phyloP scores from a whole-genome alignment of 257 asterid genomes.

The Datura wrightii region DNA sequence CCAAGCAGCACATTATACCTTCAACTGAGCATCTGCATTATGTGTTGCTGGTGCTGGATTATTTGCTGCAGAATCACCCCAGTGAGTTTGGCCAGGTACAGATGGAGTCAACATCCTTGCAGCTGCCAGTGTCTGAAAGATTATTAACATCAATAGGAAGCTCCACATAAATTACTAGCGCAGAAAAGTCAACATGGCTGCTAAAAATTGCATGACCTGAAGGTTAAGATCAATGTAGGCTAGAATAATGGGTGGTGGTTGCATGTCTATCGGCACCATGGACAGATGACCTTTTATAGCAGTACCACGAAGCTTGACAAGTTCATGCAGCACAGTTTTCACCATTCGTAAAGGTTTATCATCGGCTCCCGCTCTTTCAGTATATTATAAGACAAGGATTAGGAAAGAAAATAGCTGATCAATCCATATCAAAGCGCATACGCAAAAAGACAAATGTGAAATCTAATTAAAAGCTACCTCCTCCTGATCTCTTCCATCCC shows the following conservation, averaged over 20 bases:
- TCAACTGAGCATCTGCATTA: conserved; percentile 89
- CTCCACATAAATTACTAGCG: background rate
- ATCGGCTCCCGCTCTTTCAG: conserved; percentile 95
- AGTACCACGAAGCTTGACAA: conserved; percentile 98
- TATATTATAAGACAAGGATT: conserved; percentile 29
- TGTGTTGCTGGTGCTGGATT: conserved; percentile 83
- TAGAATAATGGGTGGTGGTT: conserved; percentile 95
- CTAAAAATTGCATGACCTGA: conserved; percentile 58
- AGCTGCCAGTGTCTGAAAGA: conserved; percentile 93
- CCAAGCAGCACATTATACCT: conserved; percentile 49
- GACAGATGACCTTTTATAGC: conserved; percentile 99
- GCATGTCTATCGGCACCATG: conserved; percentile 96
- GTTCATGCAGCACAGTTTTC: conserved; percentile 97
- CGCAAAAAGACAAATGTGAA: conserved; percentile 19
- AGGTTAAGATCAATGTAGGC: conserved; percentile 99
- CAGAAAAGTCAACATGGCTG: background rate
- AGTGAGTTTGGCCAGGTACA: conserved; percentile 95
- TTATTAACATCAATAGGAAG: background rate
- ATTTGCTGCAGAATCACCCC: conserved; percentile 87
- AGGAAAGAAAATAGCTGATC: conserved; percentile 24
- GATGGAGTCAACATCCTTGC: conserved; percentile 99
- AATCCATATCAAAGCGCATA: conserved; percentile 22
- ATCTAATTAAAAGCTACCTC: conserved; percentile 56
- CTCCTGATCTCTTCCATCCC: conserved; percentile 98
- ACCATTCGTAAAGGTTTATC: conserved; percentile 99